Conservation (phyloP, 371 early-diverging fungal genomes). For the Mortierella sp. region DNA sequence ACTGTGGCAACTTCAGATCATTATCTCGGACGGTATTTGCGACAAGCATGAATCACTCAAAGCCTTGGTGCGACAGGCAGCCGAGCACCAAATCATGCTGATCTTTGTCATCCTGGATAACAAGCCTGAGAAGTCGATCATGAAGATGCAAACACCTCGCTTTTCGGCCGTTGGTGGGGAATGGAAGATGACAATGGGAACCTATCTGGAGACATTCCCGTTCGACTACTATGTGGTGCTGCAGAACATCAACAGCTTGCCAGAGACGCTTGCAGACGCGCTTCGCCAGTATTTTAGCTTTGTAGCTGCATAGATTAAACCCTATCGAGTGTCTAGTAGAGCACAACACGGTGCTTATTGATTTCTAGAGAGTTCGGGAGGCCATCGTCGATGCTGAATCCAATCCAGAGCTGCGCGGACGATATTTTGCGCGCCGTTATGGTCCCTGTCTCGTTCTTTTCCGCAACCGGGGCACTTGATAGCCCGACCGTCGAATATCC, state of each 20-base stretch:
- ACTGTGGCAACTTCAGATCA: slow-evolving; percentile 95
- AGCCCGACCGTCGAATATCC: not conserved
- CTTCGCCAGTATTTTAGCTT: slow-evolving; percentile 93
- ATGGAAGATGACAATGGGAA: slow-evolving; percentile 77
- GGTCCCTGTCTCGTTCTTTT: too few relatives aligned
- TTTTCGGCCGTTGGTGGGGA: slow-evolving; percentile 76
- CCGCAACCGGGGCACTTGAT: not conserved
- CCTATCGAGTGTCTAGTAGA: too few relatives aligned
- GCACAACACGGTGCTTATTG: too few relatives aligned
- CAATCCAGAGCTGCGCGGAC: too few relatives aligned
- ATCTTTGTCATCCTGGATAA: slow-evolving; percentile 96
- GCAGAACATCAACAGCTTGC: slow-evolving; percentile 87
- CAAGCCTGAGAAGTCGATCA: slow-evolving; percentile 86
- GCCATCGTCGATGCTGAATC: too few relatives aligned
- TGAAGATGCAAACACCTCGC: slow-evolving; percentile 87
- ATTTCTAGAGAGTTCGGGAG: too few relatives aligned
- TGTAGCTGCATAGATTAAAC: slow-evolving; percentile 52
- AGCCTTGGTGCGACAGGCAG: slow-evolving; percentile 83
- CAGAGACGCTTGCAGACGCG: slow-evolving; percentile 91
- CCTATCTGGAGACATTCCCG: slow-evolving; percentile 97
- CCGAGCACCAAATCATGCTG: slow-evolving; percentile 90
- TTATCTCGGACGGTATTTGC: slow-evolving; percentile 98
- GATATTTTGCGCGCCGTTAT: too few relatives aligned
- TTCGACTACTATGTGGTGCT: slow-evolving; percentile 96
- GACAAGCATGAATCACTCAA: slow-evolving; percentile 82